A percentile compares a stretch with the other conserved stretches of the same genome.
phyloP scores from a whole-genome alignment of 257 asterid genomes.

The Ballota nigra region DNA sequence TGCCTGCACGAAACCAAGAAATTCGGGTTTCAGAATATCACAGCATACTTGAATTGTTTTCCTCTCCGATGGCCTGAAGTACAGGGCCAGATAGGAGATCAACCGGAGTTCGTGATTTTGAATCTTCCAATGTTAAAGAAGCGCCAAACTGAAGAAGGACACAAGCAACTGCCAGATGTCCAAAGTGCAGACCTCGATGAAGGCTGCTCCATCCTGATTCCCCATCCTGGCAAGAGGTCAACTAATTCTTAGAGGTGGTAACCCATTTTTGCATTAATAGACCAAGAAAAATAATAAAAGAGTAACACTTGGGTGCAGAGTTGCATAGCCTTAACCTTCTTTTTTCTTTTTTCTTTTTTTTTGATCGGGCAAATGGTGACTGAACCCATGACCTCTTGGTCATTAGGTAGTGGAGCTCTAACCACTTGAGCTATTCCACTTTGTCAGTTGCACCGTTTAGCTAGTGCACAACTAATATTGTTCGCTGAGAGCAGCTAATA shows the following conservation, averaged over 20 bases:
- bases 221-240: conserved; percentile 63
- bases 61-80: conserved; percentile 56
- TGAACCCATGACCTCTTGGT: too few relatives aligned
- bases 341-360: too few relatives aligned
- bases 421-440: too few relatives aligned
- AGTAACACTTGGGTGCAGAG: background rate
- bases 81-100: conserved; percentile 97
- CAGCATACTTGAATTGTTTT: conserved; percentile 51
- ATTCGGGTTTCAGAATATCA: conserved; percentile 16
- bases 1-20: conserved; percentile 17
- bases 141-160: conserved; percentile 82
- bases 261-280: conserved; percentile 10
- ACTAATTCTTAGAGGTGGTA: conserved; percentile 6
- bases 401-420: too few relatives aligned
- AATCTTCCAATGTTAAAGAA: conserved; percentile 77
- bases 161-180: conserved; percentile 92
- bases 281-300: conserved; percentile 10
- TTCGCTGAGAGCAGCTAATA: too few relatives aligned
- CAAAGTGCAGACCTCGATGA: conserved; percentile 94
- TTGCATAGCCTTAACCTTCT: too few relatives aligned
- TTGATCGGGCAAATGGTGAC: too few relatives aligned
- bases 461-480: too few relatives aligned
- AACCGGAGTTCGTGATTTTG: conserved; percentile 73
- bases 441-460: too few relatives aligned
- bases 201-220: conserved; percentile 99